Evolutionary conservation across 441 rosid genomes (phyloP).

Genomic region (Syzygium syzygioides): DNA sequence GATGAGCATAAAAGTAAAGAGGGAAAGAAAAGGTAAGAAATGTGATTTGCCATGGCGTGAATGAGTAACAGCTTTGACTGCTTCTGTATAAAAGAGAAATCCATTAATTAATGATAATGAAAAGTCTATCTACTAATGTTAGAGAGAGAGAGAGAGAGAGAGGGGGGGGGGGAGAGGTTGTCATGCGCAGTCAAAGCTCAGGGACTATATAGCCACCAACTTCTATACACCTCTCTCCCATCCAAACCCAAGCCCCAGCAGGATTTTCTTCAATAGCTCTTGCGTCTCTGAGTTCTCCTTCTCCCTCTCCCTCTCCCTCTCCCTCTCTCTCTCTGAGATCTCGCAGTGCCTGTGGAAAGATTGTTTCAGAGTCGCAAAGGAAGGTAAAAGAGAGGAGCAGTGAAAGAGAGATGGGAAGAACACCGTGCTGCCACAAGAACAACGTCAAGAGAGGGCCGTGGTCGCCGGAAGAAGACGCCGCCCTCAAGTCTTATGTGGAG

Average conservation of each 20-base stretch:
- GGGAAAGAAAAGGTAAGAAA: neutral
- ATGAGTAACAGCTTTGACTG: neutral
- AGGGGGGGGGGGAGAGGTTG: neutral
- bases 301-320: neutral
- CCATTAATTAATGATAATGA: neutral
- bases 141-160: neutral
- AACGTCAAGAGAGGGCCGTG: neutral
- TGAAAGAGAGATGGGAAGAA: neutral
- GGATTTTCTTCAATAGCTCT: neutral
- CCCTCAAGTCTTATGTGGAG: neutral
- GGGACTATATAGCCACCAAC: neutral
- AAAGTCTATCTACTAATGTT: neutral
- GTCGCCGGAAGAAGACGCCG: constrained; percentile 3
- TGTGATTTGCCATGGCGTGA: neutral
- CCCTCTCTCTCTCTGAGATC: neutral
- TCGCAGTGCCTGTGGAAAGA: neutral
- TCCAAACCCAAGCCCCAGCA: neutral
- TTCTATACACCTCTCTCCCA: neutral
- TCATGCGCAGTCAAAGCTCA: neutral
- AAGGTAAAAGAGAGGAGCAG: neutral
- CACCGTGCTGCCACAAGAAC: constrained; percentile 5
- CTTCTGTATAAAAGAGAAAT: neutral
- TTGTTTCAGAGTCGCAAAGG: neutral
- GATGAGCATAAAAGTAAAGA: neutral
- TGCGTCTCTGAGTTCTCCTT: neutral